A percentile compares a stretch with the other conserved stretches of the same genome.
Conservation (phyloP, 495 filamentous ascomycete genomes). For the Viridothelium virens region DNA sequence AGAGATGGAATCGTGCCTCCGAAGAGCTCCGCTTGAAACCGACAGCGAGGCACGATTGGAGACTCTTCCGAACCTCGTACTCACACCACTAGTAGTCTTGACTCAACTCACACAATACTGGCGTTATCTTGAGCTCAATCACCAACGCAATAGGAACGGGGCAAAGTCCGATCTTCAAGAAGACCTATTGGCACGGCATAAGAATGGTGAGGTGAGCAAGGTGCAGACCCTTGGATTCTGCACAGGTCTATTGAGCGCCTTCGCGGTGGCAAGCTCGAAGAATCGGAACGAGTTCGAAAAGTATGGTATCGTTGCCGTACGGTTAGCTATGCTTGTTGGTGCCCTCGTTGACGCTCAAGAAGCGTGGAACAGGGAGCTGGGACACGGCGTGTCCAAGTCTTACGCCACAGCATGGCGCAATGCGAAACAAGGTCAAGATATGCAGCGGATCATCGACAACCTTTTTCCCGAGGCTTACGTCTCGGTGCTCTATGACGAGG, state of each 20-base stretch:
- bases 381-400: not conserved
- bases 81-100: slow-evolving; percentile 4
- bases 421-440: not conserved
- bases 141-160: not conserved
- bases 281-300: not conserved
- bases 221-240: not conserved
- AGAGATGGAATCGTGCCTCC: not conserved
- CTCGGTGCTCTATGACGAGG: not conserved
- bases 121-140: slow-evolving; percentile 18
- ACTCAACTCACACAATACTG: slow-evolving; percentile 1
- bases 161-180: slow-evolving; percentile 2
- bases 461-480: not conserved
- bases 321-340: not conserved
- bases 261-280: not conserved
- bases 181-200: slow-evolving; percentile 10
- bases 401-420: not conserved
- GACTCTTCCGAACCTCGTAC: slow-evolving; percentile 11
- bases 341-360: not conserved
- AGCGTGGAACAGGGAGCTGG: not conserved
- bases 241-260: not conserved
- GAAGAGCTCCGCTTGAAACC: not conserved
- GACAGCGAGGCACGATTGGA: not conserved
- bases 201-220: not conserved
- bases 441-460: not conserved
- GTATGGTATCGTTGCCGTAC: not conserved